phyloP scores from a whole-genome alignment of 148 eudicot species.

The Rheum nobile region DNA sequence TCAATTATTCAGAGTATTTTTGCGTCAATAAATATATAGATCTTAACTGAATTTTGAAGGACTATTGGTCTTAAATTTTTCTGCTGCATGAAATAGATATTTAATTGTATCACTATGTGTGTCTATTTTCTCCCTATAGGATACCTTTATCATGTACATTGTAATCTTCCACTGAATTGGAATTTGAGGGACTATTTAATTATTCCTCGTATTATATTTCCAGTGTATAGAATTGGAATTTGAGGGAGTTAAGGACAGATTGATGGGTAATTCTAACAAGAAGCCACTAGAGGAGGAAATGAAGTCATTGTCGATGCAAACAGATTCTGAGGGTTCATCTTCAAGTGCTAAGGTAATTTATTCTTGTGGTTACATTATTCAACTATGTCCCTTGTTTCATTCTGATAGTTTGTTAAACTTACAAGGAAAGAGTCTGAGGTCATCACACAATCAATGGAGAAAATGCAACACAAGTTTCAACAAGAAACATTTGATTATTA shows the following conservation, averaged over 20 bases:
- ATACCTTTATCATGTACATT: too few relatives aligned
- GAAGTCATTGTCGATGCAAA: slow-evolving; percentile 17
- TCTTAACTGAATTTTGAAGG: too few relatives aligned
- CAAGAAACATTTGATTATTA: slow-evolving; percentile 69
- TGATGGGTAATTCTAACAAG: slow-evolving; percentile 19
- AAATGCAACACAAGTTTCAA: slow-evolving; percentile 44
- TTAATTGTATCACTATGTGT: too few relatives aligned
- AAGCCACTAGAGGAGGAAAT: slow-evolving; percentile 16
- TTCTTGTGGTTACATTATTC: neutral
- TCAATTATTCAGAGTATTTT: too few relatives aligned
- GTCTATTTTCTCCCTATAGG: too few relatives aligned
- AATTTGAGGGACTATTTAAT: too few relatives aligned
- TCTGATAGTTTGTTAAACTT: neutral
- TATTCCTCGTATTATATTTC: too few relatives aligned
- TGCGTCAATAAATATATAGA: too few relatives aligned
- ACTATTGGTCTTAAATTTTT: too few relatives aligned
- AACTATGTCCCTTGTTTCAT: neutral
- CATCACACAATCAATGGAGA: slow-evolving; percentile 54
- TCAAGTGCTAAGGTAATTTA: neutral
- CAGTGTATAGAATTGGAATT: too few relatives aligned
- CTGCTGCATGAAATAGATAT: too few relatives aligned
- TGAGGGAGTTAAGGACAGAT: neutral
- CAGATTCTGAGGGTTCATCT: slow-evolving; percentile 22
- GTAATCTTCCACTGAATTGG: too few relatives aligned
- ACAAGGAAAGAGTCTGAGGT: slow-evolving; percentile 37